Base-by-base conservation (phyloP, 2,329 filamentous ascomycete genomes). In the Lanzia echinophila region DNA sequence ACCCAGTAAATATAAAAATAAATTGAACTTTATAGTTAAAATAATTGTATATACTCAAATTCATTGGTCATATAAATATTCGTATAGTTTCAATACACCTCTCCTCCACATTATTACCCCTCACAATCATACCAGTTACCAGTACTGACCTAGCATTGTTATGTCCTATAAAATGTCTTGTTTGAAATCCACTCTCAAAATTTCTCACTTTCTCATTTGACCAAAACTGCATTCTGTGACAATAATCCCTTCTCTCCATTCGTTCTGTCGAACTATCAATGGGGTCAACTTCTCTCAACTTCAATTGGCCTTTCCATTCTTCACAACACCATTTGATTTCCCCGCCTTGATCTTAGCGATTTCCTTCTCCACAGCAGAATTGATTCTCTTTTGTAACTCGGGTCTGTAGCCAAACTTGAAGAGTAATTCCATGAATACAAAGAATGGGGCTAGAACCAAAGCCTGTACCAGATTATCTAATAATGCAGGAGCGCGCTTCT, bases 391-490 rank as follows among this genome's bases (percentile, higher is more conserved):
- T 73, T 92, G 90, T 62, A 99, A 76, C 70, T 95, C 90, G 1
- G 86, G 88, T 56, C 94, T 82, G 72, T 97, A 99, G 47, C 94
- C 94, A 48, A 95, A 81, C 65, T 79, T 83, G 75, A 99, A 99
- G 24, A 99, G 78, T 22, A 95, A 73, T 74, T 97, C 91, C 64
- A 99, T 86, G 88, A 94, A 99, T 55, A 97, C 92, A 64, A 97
- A 99, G 66, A 99, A 86, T 8, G 94, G 94, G 0, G 94, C 94
- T 22, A 97, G 78, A 66, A 97, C 92, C 60, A 97, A 71, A 28
- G 94, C 91, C 72, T 97, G 94, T 46, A 95, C 78, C 41, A 97
- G 73, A 66, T 96, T 97, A 72, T 97, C 91, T 46, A 97, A 74
- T 59, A 97, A 73, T 4, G 91, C 92, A 7, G 92, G 94, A 2